Percentiles rank a stretch among this genome's conserved stretches.
Conservation (phyloP, 148 eudicot genomes). For the Polygonum aviculare region DNA sequence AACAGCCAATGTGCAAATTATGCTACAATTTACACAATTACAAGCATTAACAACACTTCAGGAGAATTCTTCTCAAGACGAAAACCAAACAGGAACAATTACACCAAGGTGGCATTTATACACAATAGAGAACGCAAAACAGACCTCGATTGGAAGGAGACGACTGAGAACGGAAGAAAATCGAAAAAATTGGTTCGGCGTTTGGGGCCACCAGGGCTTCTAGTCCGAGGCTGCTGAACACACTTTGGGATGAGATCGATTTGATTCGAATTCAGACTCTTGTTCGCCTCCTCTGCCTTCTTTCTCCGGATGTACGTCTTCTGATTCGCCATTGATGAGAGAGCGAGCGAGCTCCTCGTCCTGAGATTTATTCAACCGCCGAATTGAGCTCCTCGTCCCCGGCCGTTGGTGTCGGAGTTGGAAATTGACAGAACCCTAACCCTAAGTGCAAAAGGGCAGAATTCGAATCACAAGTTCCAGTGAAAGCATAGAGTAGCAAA, state of each 20-base stretch:
- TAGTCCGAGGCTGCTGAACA: slow-evolving; percentile 23
- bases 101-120: not conserved
- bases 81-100: too few species aligned
- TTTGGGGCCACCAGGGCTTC: slow-evolving; percentile 15
- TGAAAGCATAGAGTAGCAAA: too few species aligned
- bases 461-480: too few species aligned
- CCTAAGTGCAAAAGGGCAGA: too few species aligned
- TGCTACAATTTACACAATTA: not conserved
- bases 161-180: slow-evolving; percentile 17
- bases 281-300: not conserved
- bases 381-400: too few species aligned
- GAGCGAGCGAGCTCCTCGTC: not conserved
- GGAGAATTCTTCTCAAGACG: not conserved
- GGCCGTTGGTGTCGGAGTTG: too few species aligned
- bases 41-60: not conserved
- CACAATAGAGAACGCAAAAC: not conserved
- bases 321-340: slow-evolving; percentile 20
- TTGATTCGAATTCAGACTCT: not conserved
- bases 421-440: too few species aligned
- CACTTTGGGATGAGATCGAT: slow-evolving; percentile 21
- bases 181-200: slow-evolving; percentile 27
- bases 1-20: not conserved
- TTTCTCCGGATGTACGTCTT: slow-evolving; percentile 8
- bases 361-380: not conserved
- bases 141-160: slow-evolving; percentile 11